Percentiles rank a stretch among this genome's conserved stretches.
phyloP scores from a whole-genome alignment of 805 yeast genomes.

The Hanseniaspora hatyaiensis region DNA sequence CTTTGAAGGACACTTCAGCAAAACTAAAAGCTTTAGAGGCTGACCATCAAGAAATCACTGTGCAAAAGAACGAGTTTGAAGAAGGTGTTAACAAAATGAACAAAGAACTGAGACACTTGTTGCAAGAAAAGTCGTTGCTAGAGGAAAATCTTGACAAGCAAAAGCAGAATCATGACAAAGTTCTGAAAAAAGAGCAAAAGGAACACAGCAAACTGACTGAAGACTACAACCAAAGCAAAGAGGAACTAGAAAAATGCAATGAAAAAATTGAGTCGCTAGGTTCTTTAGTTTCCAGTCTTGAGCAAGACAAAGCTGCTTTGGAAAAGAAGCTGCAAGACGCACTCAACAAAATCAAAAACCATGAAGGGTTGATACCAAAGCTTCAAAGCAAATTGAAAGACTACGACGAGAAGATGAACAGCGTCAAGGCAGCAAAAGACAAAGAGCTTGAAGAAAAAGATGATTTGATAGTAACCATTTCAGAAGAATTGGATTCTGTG shows the following conservation, averaged over 20 bases:
- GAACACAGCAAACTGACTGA: conserved; percentile 20
- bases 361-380: conserved; percentile 32
- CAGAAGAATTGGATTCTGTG: conserved; percentile 14
- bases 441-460: conserved; percentile 14
- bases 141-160: conserved; percentile 34
- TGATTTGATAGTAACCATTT: conserved; percentile 14
- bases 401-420: conserved; percentile 27
- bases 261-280: conserved; percentile 22
- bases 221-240: conserved; percentile 18
- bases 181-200: conserved; percentile 23
- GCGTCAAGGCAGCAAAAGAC: conserved; percentile 3
- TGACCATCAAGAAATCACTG: too few species aligned
- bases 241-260: not conserved
- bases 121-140: conserved; percentile 45
- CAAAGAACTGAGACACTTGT: conserved; percentile 59
- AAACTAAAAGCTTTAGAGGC: conserved; percentile 22
- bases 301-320: conserved; percentile 22
- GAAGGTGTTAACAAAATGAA: conserved; percentile 85
- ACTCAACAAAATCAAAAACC: conserved; percentile 25
- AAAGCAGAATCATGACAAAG: conserved; percentile 36
- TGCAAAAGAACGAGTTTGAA: conserved; percentile 61
- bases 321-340: conserved; percentile 24
- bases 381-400: conserved; percentile 37
- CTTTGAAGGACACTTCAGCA: conserved; percentile 20
- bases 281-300: conserved; percentile 19